Evolutionary conservation across 306 rosid genomes (phyloP).

Genomic region (Pachyrhizus erosus): DNA sequence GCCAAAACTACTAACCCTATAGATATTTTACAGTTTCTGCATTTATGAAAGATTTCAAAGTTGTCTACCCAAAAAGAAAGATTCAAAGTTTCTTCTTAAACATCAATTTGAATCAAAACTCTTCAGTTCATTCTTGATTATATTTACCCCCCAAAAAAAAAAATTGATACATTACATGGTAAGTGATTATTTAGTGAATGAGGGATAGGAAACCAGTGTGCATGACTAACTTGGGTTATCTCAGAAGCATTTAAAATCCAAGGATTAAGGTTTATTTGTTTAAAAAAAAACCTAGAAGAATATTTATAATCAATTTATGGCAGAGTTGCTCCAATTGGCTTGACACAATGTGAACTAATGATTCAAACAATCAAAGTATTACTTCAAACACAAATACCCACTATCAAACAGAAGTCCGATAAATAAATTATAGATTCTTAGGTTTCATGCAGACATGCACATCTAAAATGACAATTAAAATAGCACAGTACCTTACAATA

Average conservation of each 20-base stretch:
- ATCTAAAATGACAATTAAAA: conserved; percentile 25
- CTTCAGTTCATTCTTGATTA: conserved; percentile 14
- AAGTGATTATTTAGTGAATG: conserved; percentile 2
- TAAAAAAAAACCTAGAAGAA: neutral
- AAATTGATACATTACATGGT: conserved; percentile 16
- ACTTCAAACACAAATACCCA: conserved; percentile 22
- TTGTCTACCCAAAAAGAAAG: no score
- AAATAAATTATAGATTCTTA: conserved; percentile 2
- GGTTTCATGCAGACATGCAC: conserved; percentile 8
- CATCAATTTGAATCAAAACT: conserved; percentile 29
- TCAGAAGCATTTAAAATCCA: conserved; percentile 30
- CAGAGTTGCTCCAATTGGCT: conserved; percentile 30
- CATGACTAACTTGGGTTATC: conserved; percentile 9
- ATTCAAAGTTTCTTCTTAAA: neutral
- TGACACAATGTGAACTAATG: neutral
- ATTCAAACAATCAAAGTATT: conserved; percentile 11
- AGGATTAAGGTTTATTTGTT: neutral
- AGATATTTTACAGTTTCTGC: conserved; percentile 15
- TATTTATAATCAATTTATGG: neutral
- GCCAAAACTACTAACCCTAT: conserved; percentile 29
- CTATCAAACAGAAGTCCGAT: conserved; percentile 17
- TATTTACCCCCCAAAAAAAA: neutral
- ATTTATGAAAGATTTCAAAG: neutral
- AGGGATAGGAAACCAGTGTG: neutral
- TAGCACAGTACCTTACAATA: conserved; percentile 1